Percentiles rank a stretch among this genome's conserved stretches.
These are phyloP conservation scores for Nicotiana rustica DNA, from an alignment of 305 asterid genomes.

Conservation along the genomic window DNA sequence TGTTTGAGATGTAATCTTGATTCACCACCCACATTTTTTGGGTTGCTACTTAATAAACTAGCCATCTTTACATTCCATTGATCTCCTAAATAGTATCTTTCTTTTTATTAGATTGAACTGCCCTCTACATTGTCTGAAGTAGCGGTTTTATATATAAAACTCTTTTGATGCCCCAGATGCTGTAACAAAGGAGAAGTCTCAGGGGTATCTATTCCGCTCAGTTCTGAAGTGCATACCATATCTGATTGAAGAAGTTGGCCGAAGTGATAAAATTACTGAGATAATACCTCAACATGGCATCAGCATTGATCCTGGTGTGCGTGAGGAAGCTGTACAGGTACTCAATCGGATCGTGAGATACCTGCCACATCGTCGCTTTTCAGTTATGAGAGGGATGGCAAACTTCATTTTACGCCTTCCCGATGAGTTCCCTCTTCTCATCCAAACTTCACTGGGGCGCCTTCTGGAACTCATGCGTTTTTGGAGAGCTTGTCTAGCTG, in stretches of 20 bases:
- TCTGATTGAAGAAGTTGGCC: conserved; percentile 98
- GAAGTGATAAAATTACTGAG: conserved; percentile 96
- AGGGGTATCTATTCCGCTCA: conserved; percentile 96
- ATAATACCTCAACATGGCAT: conserved; percentile 99
- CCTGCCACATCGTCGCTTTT: conserved; percentile 99
- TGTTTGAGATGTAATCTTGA: conserved; percentile 1
- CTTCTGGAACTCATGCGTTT: conserved; percentile 98
- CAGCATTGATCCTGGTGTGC: conserved; percentile 98
- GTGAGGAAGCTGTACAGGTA: conserved; percentile 99
- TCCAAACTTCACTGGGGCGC: conserved; percentile 97
- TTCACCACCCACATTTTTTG: neutral
- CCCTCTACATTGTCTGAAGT: conserved; percentile 10
- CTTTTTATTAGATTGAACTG: conserved; percentile 7
- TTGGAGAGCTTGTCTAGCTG: conserved; percentile 94
- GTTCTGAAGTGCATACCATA: conserved; percentile 99
- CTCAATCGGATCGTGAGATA: conserved; percentile 89
- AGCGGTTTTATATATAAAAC: neutral
- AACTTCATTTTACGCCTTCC: conserved; percentile 93
- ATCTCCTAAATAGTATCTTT: conserved; percentile 2
- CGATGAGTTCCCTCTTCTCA: conserved; percentile 99
- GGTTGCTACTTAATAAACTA: conserved; percentile 15
- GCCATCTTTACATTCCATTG: neutral
- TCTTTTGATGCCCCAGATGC: conserved; percentile 70
- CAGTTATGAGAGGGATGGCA: conserved; percentile 98
- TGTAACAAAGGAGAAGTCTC: conserved; percentile 94